These are phyloP conservation scores for Sequoiadendron giganteum DNA, from an alignment of 75 land plant genomes.

Conservation along the genomic window DNA sequence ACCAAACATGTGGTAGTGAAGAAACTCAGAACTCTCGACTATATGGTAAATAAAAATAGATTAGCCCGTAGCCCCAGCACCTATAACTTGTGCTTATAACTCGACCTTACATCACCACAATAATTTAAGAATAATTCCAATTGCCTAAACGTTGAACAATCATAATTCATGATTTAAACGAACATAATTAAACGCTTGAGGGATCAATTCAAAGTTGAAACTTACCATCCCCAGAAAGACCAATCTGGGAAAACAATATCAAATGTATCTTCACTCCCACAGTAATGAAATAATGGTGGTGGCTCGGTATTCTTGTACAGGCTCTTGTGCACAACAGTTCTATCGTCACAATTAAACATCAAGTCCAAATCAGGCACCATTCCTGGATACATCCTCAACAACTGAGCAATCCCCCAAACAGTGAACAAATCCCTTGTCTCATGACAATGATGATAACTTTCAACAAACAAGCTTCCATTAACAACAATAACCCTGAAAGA, in stretches of 20 bases:
- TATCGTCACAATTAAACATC: constrained; percentile 56
- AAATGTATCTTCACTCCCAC: constrained; percentile 33
- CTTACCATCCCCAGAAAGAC: constrained; percentile 88
- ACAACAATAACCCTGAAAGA: constrained; percentile 43
- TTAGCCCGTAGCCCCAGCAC: no score
- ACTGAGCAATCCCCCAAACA: constrained; percentile 60
- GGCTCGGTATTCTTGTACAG: constrained; percentile 25
- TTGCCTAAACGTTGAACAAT: neutral
- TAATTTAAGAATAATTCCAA: neutral
- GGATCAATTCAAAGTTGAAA: neutral
- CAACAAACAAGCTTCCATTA: constrained; percentile 36
- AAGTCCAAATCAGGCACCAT: constrained; percentile 61
- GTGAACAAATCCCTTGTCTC: constrained; percentile 60
- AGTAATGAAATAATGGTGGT: constrained; percentile 65
- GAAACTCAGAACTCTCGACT: neutral
- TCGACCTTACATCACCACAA: neutral
- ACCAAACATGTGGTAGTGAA: no score
- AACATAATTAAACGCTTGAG: no score
- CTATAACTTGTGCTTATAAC: no score
- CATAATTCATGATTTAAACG: neutral
- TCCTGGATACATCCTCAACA: constrained; percentile 54
- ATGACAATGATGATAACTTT: constrained; percentile 28
- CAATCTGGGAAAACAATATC: constrained; percentile 81
- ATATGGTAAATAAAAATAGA: no score
- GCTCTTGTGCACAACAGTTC: constrained; percentile 24